These are phyloP conservation scores for Aspergillus hancockii DNA, from an alignment of 495 filamentous ascomycete species.

Conservation along the genomic window DNA sequence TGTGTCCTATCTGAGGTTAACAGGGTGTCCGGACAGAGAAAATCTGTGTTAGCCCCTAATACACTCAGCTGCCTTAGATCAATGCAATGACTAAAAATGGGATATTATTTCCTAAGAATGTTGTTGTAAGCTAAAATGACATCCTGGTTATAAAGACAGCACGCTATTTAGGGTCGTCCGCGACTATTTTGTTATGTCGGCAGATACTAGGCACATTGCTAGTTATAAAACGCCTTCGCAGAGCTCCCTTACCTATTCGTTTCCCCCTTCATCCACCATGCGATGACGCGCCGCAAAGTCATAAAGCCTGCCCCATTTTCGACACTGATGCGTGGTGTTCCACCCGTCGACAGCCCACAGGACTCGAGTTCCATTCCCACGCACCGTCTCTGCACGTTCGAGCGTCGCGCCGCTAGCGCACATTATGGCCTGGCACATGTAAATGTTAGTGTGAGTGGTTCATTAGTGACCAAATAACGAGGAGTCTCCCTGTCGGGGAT, in stretches of 20 bases:
- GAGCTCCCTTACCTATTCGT: background rate
- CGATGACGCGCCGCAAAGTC: background rate
- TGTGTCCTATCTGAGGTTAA: too few species aligned
- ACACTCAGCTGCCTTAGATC: too few species aligned
- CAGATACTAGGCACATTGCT: background rate
- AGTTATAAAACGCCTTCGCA: background rate
- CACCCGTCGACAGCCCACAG: background rate
- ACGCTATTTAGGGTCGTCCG: too few species aligned
- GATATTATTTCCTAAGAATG: too few species aligned
- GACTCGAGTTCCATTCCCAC: background rate
- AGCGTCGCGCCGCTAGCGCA: background rate
- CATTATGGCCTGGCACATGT: background rate
- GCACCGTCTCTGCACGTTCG: background rate
- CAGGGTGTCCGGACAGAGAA: too few species aligned
- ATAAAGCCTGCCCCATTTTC: background rate
- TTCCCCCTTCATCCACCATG: background rate
- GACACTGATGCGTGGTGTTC: constrained; percentile 1
- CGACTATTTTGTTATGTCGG: too few species aligned
- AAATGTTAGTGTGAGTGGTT: background rate
- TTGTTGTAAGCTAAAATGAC: too few species aligned
- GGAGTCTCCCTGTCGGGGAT: background rate
- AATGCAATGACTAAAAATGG: too few species aligned
- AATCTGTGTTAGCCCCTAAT: too few species aligned
- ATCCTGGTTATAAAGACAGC: too few species aligned
- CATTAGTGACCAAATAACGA: background rate